phyloP scores from a whole-genome alignment of 768 basidiomycete genomes.

The Boletus reticulatus region DNA sequence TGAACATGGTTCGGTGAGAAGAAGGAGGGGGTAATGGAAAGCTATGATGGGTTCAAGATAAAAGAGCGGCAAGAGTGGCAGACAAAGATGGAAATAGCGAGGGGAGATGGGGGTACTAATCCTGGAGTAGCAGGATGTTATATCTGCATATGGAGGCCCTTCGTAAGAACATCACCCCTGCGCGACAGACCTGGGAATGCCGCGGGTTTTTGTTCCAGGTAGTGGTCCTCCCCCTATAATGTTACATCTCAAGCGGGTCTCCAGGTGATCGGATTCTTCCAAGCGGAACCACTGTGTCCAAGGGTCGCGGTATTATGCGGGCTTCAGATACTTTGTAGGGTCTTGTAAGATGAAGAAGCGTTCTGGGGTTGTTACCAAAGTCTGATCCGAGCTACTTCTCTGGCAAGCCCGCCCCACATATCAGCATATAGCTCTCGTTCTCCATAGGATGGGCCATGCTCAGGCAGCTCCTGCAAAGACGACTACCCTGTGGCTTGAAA shows the following conservation, averaged over 20 bases:
- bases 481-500: no score
- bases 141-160: slow-evolving; percentile 18
- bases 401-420: not conserved
- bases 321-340: not conserved
- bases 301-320: not conserved
- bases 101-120: not conserved
- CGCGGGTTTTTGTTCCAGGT: slow-evolving; percentile 16
- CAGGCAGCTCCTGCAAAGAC: no score
- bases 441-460: no score
- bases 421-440: not conserved
- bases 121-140: slow-evolving; percentile 6
- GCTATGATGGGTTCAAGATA: slow-evolving; percentile 1
- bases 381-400: not conserved
- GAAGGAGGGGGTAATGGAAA: not conserved
- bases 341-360: not conserved
- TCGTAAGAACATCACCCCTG: slow-evolving; percentile 2
- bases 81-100: slow-evolving; percentile 1
- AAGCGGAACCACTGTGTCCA: not conserved
- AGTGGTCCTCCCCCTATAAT: slow-evolving; percentile 3
- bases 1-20: slow-evolving; percentile 18
- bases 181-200: slow-evolving; percentile 21
- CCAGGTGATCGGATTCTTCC: slow-evolving; percentile 4
- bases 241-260: not conserved
- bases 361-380: not conserved
- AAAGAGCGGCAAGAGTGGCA: slow-evolving; percentile 12